Percentiles rank a stretch among this genome's conserved stretches.
Evolutionary conservation across 495 filamentous ascomycete species (phyloP).

Genomic region (Beverwykella pulmonaria): DNA sequence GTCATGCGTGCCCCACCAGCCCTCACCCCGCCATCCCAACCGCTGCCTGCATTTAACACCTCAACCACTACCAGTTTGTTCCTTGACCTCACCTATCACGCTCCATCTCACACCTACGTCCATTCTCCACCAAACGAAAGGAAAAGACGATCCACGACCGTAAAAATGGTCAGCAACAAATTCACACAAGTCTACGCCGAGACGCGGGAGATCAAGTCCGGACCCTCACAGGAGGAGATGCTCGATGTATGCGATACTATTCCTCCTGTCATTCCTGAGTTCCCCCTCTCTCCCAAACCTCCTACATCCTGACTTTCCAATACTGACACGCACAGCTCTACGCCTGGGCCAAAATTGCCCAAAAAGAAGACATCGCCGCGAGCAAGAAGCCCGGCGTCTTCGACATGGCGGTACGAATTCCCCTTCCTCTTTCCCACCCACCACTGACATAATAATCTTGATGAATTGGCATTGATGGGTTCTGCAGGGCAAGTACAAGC

Average conservation of each 20-base stretch:
- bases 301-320: not conserved
- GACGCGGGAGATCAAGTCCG: slow-evolving; percentile 61
- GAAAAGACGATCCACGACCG: not conserved
- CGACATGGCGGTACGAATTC: slow-evolving; percentile 54
- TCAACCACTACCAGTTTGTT: not conserved
- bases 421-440: not conserved
- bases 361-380: slow-evolving; percentile 51
- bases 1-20: slow-evolving; percentile 10
- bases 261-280: no score
- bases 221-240: slow-evolving; percentile 57
- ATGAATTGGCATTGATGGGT: not conserved
- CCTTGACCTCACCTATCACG: not conserved
- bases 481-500: slow-evolving; percentile 73
- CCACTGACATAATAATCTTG: not conserved
- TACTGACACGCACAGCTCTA: slow-evolving; percentile 52
- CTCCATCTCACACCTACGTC: not conserved
- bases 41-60: not conserved
- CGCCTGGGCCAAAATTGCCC: slow-evolving; percentile 59
- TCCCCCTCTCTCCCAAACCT: not conserved
- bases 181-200: slow-evolving; percentile 62
- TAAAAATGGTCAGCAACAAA: slow-evolving; percentile 12
- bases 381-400: slow-evolving; percentile 55
- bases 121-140: no score
- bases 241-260: slow-evolving; percentile 60
- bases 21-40: slow-evolving; percentile 15